Conservation (phyloP, 1,139 yeast species). For the Candida albicans region DNA sequence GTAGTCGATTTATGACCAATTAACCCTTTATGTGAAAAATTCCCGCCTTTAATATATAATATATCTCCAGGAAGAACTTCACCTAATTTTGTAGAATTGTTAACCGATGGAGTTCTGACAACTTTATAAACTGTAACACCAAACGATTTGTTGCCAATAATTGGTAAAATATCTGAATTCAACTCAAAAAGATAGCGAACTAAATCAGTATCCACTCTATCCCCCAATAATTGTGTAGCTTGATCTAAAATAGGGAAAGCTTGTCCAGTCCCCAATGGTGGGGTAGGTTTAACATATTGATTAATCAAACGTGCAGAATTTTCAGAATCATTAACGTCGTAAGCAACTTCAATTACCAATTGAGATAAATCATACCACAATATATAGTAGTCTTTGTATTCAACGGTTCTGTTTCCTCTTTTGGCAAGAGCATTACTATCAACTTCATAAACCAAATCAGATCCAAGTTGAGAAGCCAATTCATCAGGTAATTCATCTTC, state of each 20-base stretch:
- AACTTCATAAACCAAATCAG: conserved; percentile 59
- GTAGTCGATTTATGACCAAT: conserved; percentile 48
- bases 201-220: conserved; percentile 28
- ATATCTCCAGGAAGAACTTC: conserved; percentile 84
- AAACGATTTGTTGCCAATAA: conserved; percentile 66
- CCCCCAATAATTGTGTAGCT: conserved; percentile 45
- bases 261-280: conserved; percentile 45
- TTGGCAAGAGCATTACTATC: conserved; percentile 58
- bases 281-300: conserved; percentile 42
- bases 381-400: conserved; percentile 68
- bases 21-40: conserved; percentile 66
- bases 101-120: conserved; percentile 45
- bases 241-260: conserved; percentile 38
- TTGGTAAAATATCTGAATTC: conserved; percentile 38
- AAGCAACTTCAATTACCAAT: conserved; percentile 56
- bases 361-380: conserved; percentile 75
- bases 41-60: conserved; percentile 70
- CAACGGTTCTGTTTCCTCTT: conserved; percentile 54
- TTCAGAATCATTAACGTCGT: conserved; percentile 56
- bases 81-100: conserved; percentile 43
- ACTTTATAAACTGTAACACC: conserved; percentile 70
- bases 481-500: conserved; percentile 59
- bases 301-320: conserved; percentile 51
- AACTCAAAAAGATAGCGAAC: conserved; percentile 22
- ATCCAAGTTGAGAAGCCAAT: conserved; percentile 43